Base-by-base conservation (phyloP, 2,329 filamentous ascomycete species). In the Xylariaceae sp. region DNA sequence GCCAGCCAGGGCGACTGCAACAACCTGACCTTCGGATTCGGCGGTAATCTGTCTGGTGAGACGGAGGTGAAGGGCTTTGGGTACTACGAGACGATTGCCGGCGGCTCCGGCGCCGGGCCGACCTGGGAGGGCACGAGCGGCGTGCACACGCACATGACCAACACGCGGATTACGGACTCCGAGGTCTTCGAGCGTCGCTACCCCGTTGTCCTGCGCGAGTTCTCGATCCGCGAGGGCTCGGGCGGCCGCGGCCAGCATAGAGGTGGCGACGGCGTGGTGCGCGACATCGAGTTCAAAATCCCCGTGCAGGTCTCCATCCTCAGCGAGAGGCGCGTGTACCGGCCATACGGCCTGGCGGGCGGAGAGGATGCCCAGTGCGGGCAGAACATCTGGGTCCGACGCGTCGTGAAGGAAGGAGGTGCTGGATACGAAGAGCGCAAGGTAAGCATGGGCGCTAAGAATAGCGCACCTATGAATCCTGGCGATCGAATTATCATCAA, bases 341-440 rank as follows among this genome's bases (percentile, higher is more conserved):
- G 80, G 51, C 87, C 86, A 1, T 96, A 91, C 62, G 91, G 92
- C 0, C 77, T 96, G 56, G 85, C 84, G 27, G 92, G 92, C 0
- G 92, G 92, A 3, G 86, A 85, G 54, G 87, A 92, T 58, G 92
- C 84, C 0, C 73, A 83, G 62, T 86, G 87, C 49, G 92, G 92
- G 0, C 73, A 91, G 58, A 97, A 97, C 63, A 75, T 95, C 45
- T 97, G 92, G 92, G 85, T 95, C 34, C 77, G 89, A 6, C 86
- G 81, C 57, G 85, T 92, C 51, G 74, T 77, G 61, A 83, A 82
- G 55, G 65, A 66, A 1, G 65, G 65, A 0, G 70, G 72, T 8
- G 65, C 66, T 5, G 77, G 80, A 59, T 79, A 77, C 64, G 75
- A 84, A 67, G 78, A 85, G 68, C 74, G 85, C 40, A 75, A 77